These are phyloP conservation scores for Candolleomyces aberdarensis DNA, from an alignment of 768 basidiomycete genomes.

Conservation along the genomic window DNA sequence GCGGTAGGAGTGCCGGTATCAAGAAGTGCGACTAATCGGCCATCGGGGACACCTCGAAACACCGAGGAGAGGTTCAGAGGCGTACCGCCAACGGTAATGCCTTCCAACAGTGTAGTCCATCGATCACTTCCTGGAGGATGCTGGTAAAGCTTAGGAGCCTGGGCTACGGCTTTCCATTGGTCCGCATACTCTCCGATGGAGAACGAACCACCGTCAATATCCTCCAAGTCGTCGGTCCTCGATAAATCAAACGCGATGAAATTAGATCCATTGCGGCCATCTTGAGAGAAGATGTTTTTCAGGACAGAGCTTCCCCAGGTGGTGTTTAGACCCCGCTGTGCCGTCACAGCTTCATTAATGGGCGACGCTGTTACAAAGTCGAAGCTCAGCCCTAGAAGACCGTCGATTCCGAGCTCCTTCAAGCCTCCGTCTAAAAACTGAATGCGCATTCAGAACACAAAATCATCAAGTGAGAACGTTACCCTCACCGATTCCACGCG, in stretches of 20 bases:
- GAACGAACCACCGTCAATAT: conserved; percentile 35
- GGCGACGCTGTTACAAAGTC: conserved; percentile 25
- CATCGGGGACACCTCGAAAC: conserved; percentile 26
- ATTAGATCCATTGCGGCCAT: conserved; percentile 27
- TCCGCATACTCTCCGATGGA: conserved; percentile 41
- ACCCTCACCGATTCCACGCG: not conserved
- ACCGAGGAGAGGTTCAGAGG: conserved; percentile 23
- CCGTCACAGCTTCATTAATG: conserved; percentile 24
- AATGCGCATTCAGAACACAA: no score
- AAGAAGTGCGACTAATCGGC: conserved; percentile 19
- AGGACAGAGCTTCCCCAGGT: conserved; percentile 35
- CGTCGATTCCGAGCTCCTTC: conserved; percentile 24
- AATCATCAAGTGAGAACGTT: not conserved
- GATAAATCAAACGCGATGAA: conserved; percentile 41
- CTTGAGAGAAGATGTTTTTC: conserved; percentile 35
- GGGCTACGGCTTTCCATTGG: conserved; percentile 25
- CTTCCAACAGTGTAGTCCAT: conserved; percentile 41
- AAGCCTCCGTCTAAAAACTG: not conserved
- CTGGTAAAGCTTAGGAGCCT: conserved; percentile 29
- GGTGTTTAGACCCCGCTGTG: conserved; percentile 19
- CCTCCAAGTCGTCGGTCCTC: conserved; percentile 36
- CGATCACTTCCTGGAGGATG: conserved; percentile 29
- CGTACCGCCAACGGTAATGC: conserved; percentile 30
- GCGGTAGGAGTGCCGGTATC: conserved; percentile 2
- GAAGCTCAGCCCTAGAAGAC: conserved; percentile 34